A percentile compares a stretch with the other conserved stretches of the same genome.
Evolutionary conservation across 2,329 filamentous ascomycete genomes (phyloP).

Genomic region (Leptodontidium sp.): DNA sequence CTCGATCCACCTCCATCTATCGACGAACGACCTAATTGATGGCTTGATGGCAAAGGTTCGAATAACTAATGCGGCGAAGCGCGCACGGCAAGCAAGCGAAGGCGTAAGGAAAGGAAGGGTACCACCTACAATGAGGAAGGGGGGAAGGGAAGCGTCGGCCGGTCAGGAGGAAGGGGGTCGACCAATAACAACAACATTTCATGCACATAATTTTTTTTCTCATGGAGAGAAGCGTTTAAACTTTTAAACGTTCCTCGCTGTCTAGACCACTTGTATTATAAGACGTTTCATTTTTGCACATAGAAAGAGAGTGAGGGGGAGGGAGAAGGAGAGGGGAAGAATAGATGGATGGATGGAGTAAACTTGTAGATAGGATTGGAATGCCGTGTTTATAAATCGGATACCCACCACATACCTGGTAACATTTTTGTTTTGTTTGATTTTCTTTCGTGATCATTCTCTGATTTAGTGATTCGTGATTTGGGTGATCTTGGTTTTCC

Average conservation of each 20-base stretch:
- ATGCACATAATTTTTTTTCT: conserved; percentile 25
- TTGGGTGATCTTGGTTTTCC: no score
- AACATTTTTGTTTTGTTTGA: no score
- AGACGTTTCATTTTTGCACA: conserved; percentile 10
- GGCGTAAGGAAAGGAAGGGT: background rate
- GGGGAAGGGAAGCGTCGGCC: background rate
- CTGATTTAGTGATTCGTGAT: no score
- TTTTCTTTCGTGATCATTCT: no score
- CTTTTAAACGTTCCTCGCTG: background rate
- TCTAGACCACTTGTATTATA: conserved; percentile 17
- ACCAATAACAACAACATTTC: conserved; percentile 8
- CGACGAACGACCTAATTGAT: conserved; percentile 5
- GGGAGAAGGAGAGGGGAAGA: background rate
- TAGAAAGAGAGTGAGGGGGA: conserved; percentile 2
- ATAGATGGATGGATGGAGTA: background rate
- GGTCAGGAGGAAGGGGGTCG: background rate
- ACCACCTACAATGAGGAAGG: conserved; percentile 2
- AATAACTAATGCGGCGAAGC: background rate
- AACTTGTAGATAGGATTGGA: background rate
- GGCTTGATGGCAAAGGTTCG: background rate
- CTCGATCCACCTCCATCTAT: background rate
- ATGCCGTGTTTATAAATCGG: conserved; percentile 8
- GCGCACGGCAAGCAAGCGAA: conserved; percentile 5
- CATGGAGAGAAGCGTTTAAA: conserved; percentile 1
- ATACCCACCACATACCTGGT: background rate